Base-by-base conservation (phyloP, 1,284 basidiomycete genomes). In the Cystobasidium slooffiae region DNA sequence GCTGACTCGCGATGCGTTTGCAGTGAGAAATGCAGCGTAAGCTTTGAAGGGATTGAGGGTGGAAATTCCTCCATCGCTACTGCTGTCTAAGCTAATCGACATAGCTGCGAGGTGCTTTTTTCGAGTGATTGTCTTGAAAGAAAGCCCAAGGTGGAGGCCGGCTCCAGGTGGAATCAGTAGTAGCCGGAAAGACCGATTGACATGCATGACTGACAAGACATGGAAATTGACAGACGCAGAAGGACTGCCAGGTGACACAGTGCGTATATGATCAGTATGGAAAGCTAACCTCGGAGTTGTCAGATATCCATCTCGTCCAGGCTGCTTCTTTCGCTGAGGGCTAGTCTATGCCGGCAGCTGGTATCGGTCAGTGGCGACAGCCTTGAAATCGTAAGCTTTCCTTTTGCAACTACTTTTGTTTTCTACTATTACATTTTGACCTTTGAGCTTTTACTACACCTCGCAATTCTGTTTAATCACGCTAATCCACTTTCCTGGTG, bases 1-100 rank as follows among this genome's bases (percentile, higher is more conserved):
- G 49, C 77, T 76, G 63, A 81, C 77, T n/a, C 78, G 69, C 8
- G 73, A 62, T 5, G 79, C 78, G 61, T 80, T 80, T 22, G 55
- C 61, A 55, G 76, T 49, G 41, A 78, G 73, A 52, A 75, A 77
- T 20, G 68, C 53, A 37, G 68, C 58, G 52, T 78, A 78, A 12
- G 72, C 72, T 22, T 63, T 63, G 58, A 72, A 63, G 37, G 69
- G 69, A 41, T 72, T 52, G 7, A 52, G 51, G 9, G 16, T 59
- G 56, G n/a, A 59, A n/a, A 31, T 1, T 31, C 56, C 37, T n/a
- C 16, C 18, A 43, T 59, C 56, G 37, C 37, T 31, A 31, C 31
- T 31, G 31, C 31, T 59, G n/a, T 41, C 56, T n/a, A 39, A 14
- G 56, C 18, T n/a, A 16, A n/a, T 31, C 39, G 56, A 59, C 56